These are phyloP conservation scores for Elsinoe arachidis DNA, from an alignment of 2,329 filamentous ascomycete species.

Conservation along the genomic window DNA sequence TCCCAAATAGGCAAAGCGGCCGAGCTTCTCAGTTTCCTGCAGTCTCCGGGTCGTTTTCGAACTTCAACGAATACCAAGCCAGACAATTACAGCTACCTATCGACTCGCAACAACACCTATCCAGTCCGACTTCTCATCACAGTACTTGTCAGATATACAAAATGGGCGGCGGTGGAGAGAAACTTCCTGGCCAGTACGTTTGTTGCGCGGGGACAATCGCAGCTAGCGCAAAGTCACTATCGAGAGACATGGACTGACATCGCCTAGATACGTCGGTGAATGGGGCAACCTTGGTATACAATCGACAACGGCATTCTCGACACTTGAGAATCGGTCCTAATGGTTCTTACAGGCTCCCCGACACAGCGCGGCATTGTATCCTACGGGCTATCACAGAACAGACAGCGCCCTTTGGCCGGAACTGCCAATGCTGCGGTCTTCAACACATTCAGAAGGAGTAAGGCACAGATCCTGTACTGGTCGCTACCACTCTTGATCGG, in stretches of 20 bases:
- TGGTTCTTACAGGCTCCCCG: constrained; percentile 32
- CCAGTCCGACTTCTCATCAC: constrained; percentile 2
- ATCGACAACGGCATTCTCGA: neutral
- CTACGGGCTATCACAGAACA: constrained; percentile 78
- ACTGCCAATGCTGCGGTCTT: constrained; percentile 75
- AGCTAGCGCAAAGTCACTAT: neutral
- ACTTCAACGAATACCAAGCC: constrained; percentile 13
- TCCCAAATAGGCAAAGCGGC: neutral
- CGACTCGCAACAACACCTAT: neutral
- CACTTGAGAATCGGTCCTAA: constrained; percentile 19
- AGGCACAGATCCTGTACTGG: constrained; percentile 81
- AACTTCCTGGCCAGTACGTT: constrained; percentile 35
- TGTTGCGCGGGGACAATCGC: neutral
- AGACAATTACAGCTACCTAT: constrained; percentile 3
- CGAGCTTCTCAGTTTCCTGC: neutral
- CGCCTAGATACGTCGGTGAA: constrained; percentile 57
- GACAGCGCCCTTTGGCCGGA: constrained; percentile 78
- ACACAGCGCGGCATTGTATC: constrained; percentile 53
- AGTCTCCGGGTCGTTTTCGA: constrained; percentile 12
- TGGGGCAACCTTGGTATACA: constrained; percentile 68
- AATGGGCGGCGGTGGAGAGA: constrained; percentile 36
- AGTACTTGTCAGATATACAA: constrained; percentile 15
- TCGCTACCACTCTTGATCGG: constrained; percentile 67
- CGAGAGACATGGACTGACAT: constrained; percentile 22
- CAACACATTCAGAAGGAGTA: constrained; percentile 86